phyloP scores from a whole-genome alignment of 1,284 basidiomycete species.

The Coniophora puteana region DNA sequence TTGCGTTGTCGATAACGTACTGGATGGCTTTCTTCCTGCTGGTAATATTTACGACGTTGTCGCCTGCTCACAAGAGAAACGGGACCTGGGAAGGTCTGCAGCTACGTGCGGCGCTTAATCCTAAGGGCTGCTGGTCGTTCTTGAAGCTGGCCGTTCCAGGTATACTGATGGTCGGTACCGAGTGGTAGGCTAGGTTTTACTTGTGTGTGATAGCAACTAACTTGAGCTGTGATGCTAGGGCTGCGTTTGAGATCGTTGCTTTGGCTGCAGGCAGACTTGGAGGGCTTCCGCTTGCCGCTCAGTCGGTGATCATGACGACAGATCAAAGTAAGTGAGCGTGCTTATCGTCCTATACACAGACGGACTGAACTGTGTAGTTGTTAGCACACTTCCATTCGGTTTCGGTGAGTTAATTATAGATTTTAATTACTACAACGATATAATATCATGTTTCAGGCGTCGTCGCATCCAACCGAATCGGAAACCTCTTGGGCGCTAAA shows the following conservation, averaged over 20 bases:
- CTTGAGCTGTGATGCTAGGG: slow-evolving; percentile 40
- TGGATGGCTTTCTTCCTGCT: slow-evolving; percentile 64
- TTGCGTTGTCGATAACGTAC: slow-evolving; percentile 65
- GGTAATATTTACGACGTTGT: slow-evolving; percentile 42
- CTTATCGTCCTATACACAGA: not conserved
- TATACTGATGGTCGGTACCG: slow-evolving; percentile 75
- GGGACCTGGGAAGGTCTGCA: slow-evolving; percentile 64
- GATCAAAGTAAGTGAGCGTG: slow-evolving; percentile 55
- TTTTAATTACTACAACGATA: not conserved
- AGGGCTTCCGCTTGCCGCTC: slow-evolving; percentile 62
- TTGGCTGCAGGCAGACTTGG: slow-evolving; percentile 71
- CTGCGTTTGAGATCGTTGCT: slow-evolving; percentile 77
- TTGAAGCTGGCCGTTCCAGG: slow-evolving; percentile 67
- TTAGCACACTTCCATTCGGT: slow-evolving; percentile 23
- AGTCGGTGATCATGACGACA: slow-evolving; percentile 80
- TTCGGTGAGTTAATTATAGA: slow-evolving; percentile 17
- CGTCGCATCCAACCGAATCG: slow-evolving; percentile 69
- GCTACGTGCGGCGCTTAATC: slow-evolving; percentile 41
- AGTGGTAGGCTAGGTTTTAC: slow-evolving; percentile 50
- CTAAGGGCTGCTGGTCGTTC: slow-evolving; percentile 47
- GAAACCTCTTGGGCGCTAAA: slow-evolving; percentile 67
- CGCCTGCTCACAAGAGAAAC: slow-evolving; percentile 50
- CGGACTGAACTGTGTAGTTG: slow-evolving; percentile 20
- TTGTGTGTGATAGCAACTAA: not conserved
- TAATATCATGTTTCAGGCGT: slow-evolving; percentile 38